Evolutionary conservation across 1,284 basidiomycete genomes (phyloP).

Genomic region (Inonotus obliquus): DNA sequence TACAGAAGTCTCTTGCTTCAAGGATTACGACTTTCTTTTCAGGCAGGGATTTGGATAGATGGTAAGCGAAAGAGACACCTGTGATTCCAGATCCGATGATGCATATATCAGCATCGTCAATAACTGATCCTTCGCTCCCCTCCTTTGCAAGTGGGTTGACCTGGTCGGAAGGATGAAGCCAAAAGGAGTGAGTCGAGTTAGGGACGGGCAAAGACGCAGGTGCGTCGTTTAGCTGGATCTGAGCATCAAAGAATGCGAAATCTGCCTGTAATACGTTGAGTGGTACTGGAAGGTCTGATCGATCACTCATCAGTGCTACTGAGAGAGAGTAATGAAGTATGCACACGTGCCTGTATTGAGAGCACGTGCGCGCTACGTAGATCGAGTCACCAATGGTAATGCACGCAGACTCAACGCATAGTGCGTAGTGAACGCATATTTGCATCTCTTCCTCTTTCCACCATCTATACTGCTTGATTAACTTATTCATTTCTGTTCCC

Average conservation of each 20-base stretch:
- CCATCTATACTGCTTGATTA: neutral
- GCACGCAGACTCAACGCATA: no score
- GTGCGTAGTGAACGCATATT: neutral
- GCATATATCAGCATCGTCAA: slow-evolving; percentile 59
- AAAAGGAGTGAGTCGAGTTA: slow-evolving; percentile 66
- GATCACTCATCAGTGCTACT: neutral
- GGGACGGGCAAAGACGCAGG: slow-evolving; percentile 43
- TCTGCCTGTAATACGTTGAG: slow-evolving; percentile 6
- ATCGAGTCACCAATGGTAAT: neutral
- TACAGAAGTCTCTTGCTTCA: slow-evolving; percentile 77
- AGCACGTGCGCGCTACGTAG: neutral
- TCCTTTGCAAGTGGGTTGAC: slow-evolving; percentile 60
- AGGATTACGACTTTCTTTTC: slow-evolving; percentile 49
- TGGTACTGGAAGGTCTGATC: slow-evolving; percentile 15
- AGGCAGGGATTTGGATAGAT: slow-evolving; percentile 44
- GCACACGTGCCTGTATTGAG: neutral
- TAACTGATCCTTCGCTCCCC: slow-evolving; percentile 57
- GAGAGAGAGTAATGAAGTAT: neutral
- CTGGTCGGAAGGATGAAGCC: slow-evolving; percentile 49
- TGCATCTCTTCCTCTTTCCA: neutral
- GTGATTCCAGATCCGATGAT: slow-evolving; percentile 78
- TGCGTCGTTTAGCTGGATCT: slow-evolving; percentile 2
- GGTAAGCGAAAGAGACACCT: slow-evolving; percentile 67
- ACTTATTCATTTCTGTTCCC: slow-evolving; percentile 2
- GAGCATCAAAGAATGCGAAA: slow-evolving; percentile 9